phyloP scores from a whole-genome alignment of 208 protist genomes.

The Leishmania major region DNA sequence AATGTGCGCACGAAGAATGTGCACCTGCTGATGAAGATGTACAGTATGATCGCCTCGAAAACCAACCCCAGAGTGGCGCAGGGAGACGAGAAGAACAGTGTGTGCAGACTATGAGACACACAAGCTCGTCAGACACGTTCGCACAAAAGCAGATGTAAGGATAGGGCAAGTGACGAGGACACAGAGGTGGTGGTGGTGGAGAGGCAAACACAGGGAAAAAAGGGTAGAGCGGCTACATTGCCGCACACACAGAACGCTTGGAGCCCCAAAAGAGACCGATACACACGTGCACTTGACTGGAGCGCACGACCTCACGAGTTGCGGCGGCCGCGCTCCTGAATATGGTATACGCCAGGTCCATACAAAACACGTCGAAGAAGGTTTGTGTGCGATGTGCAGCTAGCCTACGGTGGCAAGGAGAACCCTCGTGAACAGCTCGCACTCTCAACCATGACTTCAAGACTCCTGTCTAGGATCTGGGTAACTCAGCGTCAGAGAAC shows the following conservation, averaged over 20 bases:
- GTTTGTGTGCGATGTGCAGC: neutral
- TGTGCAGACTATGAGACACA: neutral
- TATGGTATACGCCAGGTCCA: neutral
- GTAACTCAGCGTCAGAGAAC: neutral
- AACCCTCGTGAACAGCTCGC: neutral
- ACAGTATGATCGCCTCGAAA: slow-evolving; percentile 11
- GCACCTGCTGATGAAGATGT: neutral
- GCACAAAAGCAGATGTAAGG: neutral
- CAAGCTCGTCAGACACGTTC: neutral
- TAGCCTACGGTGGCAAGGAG: neutral
- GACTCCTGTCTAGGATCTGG: neutral
- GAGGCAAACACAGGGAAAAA: neutral
- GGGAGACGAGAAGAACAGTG: neutral
- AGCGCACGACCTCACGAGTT: neutral
- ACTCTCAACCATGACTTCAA: neutral
- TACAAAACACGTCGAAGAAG: neutral
- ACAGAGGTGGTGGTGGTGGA: neutral
- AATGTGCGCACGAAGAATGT: neutral
- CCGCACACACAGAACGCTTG: neutral
- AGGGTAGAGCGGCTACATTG: neutral
- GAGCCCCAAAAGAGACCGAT: neutral
- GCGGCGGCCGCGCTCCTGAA: neutral
- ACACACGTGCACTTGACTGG: neutral
- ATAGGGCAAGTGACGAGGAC: neutral
- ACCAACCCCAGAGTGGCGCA: neutral